phyloP scores from a whole-genome alignment of 2,329 filamentous ascomycete genomes.

The Sarocladium oryzae region DNA sequence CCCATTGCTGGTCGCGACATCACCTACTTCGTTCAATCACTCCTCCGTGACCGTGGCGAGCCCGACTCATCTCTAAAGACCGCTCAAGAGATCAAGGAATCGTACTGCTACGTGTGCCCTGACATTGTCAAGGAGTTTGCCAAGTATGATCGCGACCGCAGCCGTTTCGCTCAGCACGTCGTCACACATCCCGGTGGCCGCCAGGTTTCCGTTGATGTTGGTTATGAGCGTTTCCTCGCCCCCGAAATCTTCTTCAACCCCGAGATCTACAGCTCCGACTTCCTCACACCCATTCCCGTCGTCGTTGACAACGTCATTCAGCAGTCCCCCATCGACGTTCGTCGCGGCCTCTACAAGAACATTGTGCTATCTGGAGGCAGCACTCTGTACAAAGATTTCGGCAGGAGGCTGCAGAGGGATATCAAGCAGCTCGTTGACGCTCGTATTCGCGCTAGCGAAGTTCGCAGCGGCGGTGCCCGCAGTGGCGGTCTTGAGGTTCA shows the following conservation, averaged over 20 bases:
- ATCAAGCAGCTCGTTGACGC: conserved; percentile 95
- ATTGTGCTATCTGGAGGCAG: conserved; percentile 97
- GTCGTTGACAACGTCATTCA: conserved; percentile 98
- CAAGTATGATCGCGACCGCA: conserved; percentile 87
- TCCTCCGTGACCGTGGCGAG: conserved; percentile 93
- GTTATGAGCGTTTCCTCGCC: conserved; percentile 95
- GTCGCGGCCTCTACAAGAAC: conserved; percentile 97
- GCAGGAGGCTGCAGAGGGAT: conserved; percentile 88
- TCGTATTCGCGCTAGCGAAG: conserved; percentile 86
- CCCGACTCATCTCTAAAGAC: conserved; percentile 96
- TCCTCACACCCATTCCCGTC: conserved; percentile 86
- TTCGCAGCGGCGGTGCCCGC: conserved; percentile 82
- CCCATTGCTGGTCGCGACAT: conserved; percentile 97
- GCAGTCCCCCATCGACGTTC: conserved; percentile 94
- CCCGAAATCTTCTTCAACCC: conserved; percentile 99
- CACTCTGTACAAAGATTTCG: conserved; percentile 98
- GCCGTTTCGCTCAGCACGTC: conserved; percentile 83
- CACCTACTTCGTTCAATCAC: conserved; percentile 95
- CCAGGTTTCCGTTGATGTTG: conserved; percentile 81
- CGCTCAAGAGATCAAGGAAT: conserved; percentile 96
- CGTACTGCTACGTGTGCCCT: conserved; percentile 96
- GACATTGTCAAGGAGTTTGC: conserved; percentile 99
- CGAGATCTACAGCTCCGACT: conserved; percentile 98
- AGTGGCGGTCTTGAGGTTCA: conserved; percentile 94
- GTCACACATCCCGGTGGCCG: conserved; percentile 82